Conservation (phyloP, 2,329 filamentous ascomycete genomes). For the Thelonectria discophora region DNA sequence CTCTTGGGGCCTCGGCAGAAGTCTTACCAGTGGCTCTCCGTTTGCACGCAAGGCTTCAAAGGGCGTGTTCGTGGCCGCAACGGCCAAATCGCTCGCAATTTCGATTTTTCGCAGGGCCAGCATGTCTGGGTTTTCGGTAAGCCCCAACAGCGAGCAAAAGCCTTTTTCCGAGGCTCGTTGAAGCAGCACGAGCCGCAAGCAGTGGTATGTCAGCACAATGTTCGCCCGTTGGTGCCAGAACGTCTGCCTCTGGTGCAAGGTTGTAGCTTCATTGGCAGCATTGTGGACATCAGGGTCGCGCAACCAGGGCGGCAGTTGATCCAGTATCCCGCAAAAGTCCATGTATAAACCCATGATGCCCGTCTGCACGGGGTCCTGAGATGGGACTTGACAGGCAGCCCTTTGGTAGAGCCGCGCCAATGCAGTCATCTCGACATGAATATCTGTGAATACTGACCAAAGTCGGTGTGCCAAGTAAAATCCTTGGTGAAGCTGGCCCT, state of each 20-base stretch:
- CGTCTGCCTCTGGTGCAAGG: conserved; percentile 3
- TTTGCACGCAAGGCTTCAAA: conserved; percentile 26
- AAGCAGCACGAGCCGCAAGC: conserved; percentile 16
- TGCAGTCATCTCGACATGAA: conserved; percentile 18
- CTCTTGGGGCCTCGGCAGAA: neutral
- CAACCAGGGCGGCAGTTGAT: conserved; percentile 20
- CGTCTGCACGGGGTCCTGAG: conserved; percentile 5
- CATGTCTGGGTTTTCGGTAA: conserved; percentile 21
- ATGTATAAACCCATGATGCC: conserved; percentile 25
- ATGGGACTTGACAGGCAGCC: neutral
- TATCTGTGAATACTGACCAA: conserved; percentile 16
- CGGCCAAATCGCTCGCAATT: conserved; percentile 17
- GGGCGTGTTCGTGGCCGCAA: conserved; percentile 3
- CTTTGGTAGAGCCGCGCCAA: conserved; percentile 2
- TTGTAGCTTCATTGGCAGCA: conserved; percentile 1
- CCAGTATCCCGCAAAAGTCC: conserved; percentile 20
- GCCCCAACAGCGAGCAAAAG: conserved; percentile 16
- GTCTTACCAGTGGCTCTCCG: conserved; percentile 23
- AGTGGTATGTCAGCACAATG: conserved; percentile 25
- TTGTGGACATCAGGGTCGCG: conserved; percentile 11
- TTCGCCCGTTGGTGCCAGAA: conserved; percentile 27
- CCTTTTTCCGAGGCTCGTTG: conserved; percentile 10
- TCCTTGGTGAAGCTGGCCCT: conserved; percentile 15
- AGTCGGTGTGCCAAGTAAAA: conserved; percentile 14
- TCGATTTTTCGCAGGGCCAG: conserved; percentile 25